Conservation (phyloP, 78 protist species). For the Dictyostelium intermedium region DNA sequence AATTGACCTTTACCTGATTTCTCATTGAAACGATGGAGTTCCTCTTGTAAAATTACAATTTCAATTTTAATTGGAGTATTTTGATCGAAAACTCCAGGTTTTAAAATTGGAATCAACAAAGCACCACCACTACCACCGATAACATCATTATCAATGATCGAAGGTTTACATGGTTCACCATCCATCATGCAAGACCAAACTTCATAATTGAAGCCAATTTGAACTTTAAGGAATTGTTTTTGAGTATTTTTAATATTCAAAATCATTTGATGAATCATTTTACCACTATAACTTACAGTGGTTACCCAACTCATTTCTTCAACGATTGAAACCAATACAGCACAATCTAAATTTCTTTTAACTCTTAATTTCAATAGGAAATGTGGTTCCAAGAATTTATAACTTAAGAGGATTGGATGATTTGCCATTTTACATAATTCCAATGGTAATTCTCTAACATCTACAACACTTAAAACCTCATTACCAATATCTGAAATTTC, state of each 20-base stretch:
- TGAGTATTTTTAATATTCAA: slow-evolving; percentile 43
- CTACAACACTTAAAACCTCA: background rate
- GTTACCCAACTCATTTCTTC: slow-evolving; percentile 40
- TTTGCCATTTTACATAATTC: slow-evolving; percentile 1
- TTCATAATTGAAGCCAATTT: slow-evolving; percentile 26
- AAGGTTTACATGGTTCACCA: slow-evolving; percentile 40
- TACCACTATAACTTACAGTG: slow-evolving; percentile 27
- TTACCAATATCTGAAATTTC: slow-evolving; percentile 53
- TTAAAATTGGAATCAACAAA: slow-evolving; percentile 43
- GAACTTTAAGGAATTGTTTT: slow-evolving; percentile 35
- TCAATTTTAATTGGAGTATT: slow-evolving; percentile 25
- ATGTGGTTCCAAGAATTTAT: slow-evolving; percentile 55
- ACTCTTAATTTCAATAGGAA: background rate
- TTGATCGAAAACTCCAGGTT: slow-evolving; percentile 16
- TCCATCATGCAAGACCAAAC: slow-evolving; percentile 65
- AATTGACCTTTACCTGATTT: background rate
- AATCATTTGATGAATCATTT: slow-evolving; percentile 36
- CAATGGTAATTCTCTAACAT: slow-evolving; percentile 12
- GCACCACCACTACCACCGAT: background rate
- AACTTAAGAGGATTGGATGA: slow-evolving; percentile 29
- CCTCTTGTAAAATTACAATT: slow-evolving; percentile 20
- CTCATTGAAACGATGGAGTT: background rate
- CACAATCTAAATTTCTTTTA: slow-evolving; percentile 49
- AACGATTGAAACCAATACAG: slow-evolving; percentile 43
- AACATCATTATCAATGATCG: background rate